Evolutionary conservation across 23 red algal species (phyloP), one percentile per base, ranked within the genome.

Genomic region (Gracilaria domingensis): DNA sequence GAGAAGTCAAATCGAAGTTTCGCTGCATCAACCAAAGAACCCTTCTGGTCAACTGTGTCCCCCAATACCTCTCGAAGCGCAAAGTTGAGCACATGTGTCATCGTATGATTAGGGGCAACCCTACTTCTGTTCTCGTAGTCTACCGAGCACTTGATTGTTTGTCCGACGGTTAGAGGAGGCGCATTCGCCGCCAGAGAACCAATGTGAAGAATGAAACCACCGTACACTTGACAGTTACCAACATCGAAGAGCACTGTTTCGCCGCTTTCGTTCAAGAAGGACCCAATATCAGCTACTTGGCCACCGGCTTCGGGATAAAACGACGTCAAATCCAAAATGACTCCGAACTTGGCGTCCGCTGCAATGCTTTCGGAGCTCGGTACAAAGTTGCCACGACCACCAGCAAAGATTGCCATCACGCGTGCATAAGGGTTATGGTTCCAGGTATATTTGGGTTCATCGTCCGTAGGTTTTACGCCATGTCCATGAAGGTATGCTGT

Each of bases 1-100:
- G 94, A 83, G 70, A 99, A 99, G 65, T 99, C 97, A 93, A 99
- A 99, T 42, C 97, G 85, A 18, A 99, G 94, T 64, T 99, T 99
- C 40, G 88, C 48, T n/a, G 87, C 87, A 75, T 99, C 97, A 23
- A 99, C 97, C 4, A 95, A 40, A 14, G 94, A 96, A 13, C 97
- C 97, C 60, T 89, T 91, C 74, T 99, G 97, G 17, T 96, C 97
- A 59, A 87, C 94, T 26, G 39, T 65, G 38, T 91, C 83, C 74
- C 97, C 97, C 6, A 99, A 78, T 25, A 96, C 90, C 56, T 96
- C 77, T 80, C 94, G 85, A 64, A 99, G 62, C 12, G 97, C 97
- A 66, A 88, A 93, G 81, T 99, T 99, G 21, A 99, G 94, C 39
- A 96, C 88, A 88, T 99, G 97, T 0, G 97, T 99, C 69, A 91